Base-by-base conservation (phyloP, 2,329 filamentous ascomycete species). In the Aspergillus hortae region DNA sequence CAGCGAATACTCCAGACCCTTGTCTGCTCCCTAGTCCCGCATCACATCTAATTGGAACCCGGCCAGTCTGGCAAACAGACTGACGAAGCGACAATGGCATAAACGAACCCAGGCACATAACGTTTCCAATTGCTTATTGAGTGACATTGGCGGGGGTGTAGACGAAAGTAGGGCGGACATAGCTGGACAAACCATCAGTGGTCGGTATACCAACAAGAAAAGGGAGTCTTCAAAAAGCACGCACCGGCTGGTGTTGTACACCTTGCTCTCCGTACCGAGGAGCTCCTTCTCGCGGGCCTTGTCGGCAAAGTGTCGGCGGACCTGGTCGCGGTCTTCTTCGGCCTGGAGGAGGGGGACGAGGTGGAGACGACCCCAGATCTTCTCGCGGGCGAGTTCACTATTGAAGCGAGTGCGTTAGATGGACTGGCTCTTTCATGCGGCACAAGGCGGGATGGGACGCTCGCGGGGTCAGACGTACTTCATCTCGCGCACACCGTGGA, bases 321-420 rank as follows among this genome's bases (percentile, higher is more conserved):
- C 92, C 71, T 92, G 87, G 76, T 99, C 94, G 56, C 94, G 87
- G 78, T 99, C 94, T 74, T 96, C 91, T 71, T 99, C 94, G 51
- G 94, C 94, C 73, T 97, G 92, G 58, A 99, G 84, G 58, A 96
- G 78, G 53, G 94, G 94, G 67, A 92, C 94, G 59, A 99, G 81
- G 76, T 97, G 85, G 75, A 99, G 95, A 69, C 94, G 88, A 56
- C 90, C 85, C 94, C 94, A 99, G 84, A 96, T 94, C 81, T 97
- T 99, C 71, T 99, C 94, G 65, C 94, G 90, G 58, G 86, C 89
- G 61, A 96, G 86, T 76, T 99, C 94, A 69, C 92, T 96, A 12
- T 23, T 23, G 23, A 9, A 15, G 14, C 11, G 30, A 23, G 25
- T 33, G 9, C 17, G 11, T 32, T 12, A 40, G 44, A 46, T 17